A percentile compares a stretch with the other conserved stretches of the same genome.
Conservation (phyloP, 352 stramenopile genomes). For the Aphanomyces astaci region DNA sequence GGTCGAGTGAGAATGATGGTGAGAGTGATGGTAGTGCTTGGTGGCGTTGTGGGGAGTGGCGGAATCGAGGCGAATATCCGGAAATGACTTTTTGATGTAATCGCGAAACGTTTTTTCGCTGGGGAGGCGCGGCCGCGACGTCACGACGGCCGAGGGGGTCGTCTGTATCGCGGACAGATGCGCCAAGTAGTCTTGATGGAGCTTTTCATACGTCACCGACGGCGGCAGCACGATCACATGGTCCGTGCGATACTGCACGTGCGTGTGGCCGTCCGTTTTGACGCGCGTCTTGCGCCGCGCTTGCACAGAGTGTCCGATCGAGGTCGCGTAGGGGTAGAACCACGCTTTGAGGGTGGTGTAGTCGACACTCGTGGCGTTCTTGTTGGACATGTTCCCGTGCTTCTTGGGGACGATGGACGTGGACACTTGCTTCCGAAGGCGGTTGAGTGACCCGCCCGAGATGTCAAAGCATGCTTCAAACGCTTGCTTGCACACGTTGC, state of each 20-base stretch:
- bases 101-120: slow-evolving; percentile 21
- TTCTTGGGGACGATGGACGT: slow-evolving; percentile 20
- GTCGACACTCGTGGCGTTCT: slow-evolving; percentile 21
- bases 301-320: background rate
- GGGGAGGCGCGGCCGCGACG: background rate
- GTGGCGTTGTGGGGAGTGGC: background rate
- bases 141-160: background rate
- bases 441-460: slow-evolving; percentile 19
- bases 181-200: slow-evolving; percentile 17
- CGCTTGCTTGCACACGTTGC: slow-evolving; percentile 23
- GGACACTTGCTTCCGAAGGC: slow-evolving; percentile 19
- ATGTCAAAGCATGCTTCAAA: slow-evolving; percentile 25
- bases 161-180: background rate
- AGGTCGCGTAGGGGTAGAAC: background rate
- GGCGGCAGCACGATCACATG: slow-evolving; percentile 11
- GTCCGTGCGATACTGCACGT: slow-evolving; percentile 19
- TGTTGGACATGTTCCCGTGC: slow-evolving; percentile 20
- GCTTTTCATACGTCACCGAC: slow-evolving; percentile 19
- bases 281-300: slow-evolving; percentile 13
- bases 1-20: background rate
- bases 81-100: slow-evolving; percentile 21
- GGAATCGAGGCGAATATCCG: slow-evolving; percentile 10
- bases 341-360: slow-evolving; percentile 7
- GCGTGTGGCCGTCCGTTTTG: slow-evolving; percentile 1
- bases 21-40: background rate